phyloP scores from a whole-genome alignment of 257 asterid genomes.

The Solanum etuberosum region DNA sequence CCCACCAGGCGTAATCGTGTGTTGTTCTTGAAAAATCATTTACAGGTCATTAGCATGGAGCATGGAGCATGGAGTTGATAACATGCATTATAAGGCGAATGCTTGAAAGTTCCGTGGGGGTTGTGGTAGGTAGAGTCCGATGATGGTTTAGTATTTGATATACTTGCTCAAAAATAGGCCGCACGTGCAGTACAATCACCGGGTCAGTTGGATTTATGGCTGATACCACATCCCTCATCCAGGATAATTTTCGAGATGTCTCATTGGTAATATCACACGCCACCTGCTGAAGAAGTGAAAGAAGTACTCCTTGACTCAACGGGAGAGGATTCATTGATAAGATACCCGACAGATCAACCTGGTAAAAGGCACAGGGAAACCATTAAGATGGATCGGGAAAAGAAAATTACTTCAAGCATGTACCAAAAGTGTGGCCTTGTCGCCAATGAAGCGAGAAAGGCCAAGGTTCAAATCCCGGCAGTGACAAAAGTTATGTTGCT shows the following conservation, averaged over 20 bases:
- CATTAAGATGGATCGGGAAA: background rate
- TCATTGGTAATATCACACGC: conserved; percentile 74
- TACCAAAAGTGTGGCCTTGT: background rate
- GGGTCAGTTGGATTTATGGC: conserved; percentile 75
- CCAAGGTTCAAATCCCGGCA: background rate
- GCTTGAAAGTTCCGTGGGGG: conserved; percentile 39
- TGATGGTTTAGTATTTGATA: conserved; percentile 76
- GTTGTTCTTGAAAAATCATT: conserved; percentile 26
- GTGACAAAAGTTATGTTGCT: background rate
- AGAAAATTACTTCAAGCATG: background rate
- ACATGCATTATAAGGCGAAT: conserved; percentile 81
- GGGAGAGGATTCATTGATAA: conserved; percentile 67
- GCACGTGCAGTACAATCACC: conserved; percentile 63
- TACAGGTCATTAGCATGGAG: conserved; percentile 72
- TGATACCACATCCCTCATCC: conserved; percentile 81
- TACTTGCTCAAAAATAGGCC: conserved; percentile 93
- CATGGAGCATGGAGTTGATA: conserved; percentile 73
- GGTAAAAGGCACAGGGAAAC: background rate
- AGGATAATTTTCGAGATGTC: conserved; percentile 49
- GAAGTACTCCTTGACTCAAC: conserved; percentile 93
- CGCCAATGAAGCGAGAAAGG: background rate
- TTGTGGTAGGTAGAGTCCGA: conserved; percentile 51
- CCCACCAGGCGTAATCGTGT: background rate
- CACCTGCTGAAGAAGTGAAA: conserved; percentile 85
- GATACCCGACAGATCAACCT: conserved; percentile 70